Evolutionary conservation across 1,284 basidiomycete genomes (phyloP), one percentile per base, ranked within the genome.

Genomic region (Kalmanozyma brasiliensis): DNA sequence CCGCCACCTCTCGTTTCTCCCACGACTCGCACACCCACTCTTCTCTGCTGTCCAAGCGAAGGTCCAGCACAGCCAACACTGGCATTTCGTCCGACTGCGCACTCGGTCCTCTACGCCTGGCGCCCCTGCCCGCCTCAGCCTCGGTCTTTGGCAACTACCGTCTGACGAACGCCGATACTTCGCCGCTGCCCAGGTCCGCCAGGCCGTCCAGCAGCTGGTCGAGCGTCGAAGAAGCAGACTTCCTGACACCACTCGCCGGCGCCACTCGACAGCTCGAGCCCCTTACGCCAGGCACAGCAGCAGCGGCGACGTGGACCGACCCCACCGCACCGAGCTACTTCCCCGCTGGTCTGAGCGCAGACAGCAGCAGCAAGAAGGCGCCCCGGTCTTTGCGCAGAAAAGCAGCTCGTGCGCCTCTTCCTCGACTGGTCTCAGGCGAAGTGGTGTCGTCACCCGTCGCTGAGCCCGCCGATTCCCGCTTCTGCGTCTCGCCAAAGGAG

Each of bases 241-340:
- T 55, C 2, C 43, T 53, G 13, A 63, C 66, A 7, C 56, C 56
- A 8, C 51, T 59, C 22, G 62, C 56, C 3, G 20, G 36, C 1
- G 37, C 36, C 3, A 23, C 32, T 4, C 33, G 22, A 8, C 41
- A 51, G 24, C 38, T 35, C 13, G 57, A 56, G 8, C 52, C 52
- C 0, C 49, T 67, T 40, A 67, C 69, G 1, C 69, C 69, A 14
- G 49, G 56, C 23, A 58, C 63, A n/a, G 69, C 69, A 3, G 69
- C 69, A 0, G 69, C 69, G 8, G 69, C 69, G 0, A 72, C 69
- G 3, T 72, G 69, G 69, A 63, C 56, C 8, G 69, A 72, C 20
- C 59, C 69, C n/a, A 43, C 59, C 3, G 55, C 69, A 16, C 64
- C 64, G 3, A 56, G 45, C 37, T 72, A 67, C 41, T 71, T 71